Evolutionary conservation across 208 protist species (phyloP).

Genomic region (Leptomonas pyrrhocoris): DNA sequence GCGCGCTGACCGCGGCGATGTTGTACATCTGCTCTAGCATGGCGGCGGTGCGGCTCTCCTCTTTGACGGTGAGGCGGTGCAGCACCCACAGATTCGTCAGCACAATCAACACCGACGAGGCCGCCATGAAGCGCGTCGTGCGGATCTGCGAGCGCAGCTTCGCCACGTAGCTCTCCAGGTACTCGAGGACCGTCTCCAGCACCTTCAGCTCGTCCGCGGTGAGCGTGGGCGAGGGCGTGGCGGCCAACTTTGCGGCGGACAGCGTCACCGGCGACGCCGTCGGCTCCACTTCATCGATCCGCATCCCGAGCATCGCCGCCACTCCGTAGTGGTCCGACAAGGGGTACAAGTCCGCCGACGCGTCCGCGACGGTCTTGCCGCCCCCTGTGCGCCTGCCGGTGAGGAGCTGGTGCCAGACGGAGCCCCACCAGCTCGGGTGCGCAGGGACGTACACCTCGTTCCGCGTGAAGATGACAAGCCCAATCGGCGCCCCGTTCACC

Average conservation of each 20-base stretch:
- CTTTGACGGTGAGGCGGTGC: conserved; percentile 14
- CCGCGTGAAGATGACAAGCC: conserved; percentile 77
- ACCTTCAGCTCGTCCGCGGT: conserved; percentile 53
- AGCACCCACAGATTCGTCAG: conserved; percentile 40
- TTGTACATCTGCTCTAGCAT: conserved; percentile 52
- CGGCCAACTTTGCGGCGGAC: neutral
- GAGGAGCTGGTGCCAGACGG: conserved; percentile 30
- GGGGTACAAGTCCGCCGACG: conserved; percentile 38
- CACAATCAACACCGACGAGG: conserved; percentile 34
- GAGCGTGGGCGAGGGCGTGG: neutral
- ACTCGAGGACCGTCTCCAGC: conserved; percentile 40
- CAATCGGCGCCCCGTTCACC: conserved; percentile 42
- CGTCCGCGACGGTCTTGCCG: neutral
- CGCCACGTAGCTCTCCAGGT: conserved; percentile 47
- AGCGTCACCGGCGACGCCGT: neutral
- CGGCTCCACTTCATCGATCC: conserved; percentile 13
- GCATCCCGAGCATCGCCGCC: conserved; percentile 59
- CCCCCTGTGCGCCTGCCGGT: conserved; percentile 10
- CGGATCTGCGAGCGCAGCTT: conserved; percentile 49
- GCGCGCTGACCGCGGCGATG: conserved; percentile 19
- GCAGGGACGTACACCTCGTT: conserved; percentile 55
- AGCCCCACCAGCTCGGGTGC: conserved; percentile 17
- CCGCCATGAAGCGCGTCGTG: conserved; percentile 41
- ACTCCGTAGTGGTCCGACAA: conserved; percentile 91
- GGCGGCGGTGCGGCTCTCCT: conserved; percentile 37